Percentiles rank a stretch among this genome's conserved stretches.
Conservation (phyloP, 169 alveolate species). For the Plasmodium adleri region DNA sequence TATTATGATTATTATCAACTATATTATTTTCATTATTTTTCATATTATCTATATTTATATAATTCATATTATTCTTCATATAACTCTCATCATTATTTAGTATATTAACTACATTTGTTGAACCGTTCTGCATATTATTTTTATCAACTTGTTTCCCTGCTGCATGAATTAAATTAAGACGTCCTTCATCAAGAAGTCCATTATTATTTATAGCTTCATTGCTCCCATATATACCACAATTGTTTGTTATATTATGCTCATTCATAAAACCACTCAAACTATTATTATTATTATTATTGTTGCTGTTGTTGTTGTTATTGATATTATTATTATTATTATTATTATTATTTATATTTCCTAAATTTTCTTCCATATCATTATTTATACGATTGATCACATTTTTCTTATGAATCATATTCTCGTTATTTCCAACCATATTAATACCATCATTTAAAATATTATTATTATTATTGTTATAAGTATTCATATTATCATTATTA, state of each 20-base stretch:
- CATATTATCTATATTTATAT: too few species aligned
- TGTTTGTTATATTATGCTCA: background rate
- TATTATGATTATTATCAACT: too few species aligned
- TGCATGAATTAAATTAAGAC: background rate
- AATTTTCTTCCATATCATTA: background rate
- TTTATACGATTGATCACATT: background rate
- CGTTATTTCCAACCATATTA: background rate
- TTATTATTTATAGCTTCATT: background rate
- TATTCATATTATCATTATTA: background rate
- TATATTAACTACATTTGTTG: too few species aligned
- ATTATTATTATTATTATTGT: background rate
- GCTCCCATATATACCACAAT: background rate
- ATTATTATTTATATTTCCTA: background rate
- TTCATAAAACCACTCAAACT: background rate
- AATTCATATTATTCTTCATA: too few species aligned
- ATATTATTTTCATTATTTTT: too few species aligned
- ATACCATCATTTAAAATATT: background rate
- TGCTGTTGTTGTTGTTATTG: background rate
- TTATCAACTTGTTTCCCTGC: background rate
- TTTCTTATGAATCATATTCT: background rate
- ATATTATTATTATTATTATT: background rate
- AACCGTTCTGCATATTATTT: background rate
- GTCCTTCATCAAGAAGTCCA: background rate
- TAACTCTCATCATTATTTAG: too few species aligned
- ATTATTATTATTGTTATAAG: background rate